A percentile compares a stretch with the other conserved stretches of the same genome.
phyloP scores from a whole-genome alignment of 805 yeast genomes.

The Sungouiozyma ichnusensis region DNA sequence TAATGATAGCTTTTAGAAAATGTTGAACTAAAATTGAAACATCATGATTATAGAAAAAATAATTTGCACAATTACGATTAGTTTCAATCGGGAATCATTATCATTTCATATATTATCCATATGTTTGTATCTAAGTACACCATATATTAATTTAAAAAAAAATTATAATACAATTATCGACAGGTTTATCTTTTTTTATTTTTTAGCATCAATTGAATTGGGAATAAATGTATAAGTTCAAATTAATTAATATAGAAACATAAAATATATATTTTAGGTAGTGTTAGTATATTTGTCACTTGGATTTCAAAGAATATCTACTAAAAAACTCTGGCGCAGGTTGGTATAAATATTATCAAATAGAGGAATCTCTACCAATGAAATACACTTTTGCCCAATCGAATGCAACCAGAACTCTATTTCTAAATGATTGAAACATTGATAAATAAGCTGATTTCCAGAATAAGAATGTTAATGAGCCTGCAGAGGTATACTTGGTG shows the following conservation, averaged over 20 bases:
- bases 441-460: constrained; percentile 92
- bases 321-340: no score
- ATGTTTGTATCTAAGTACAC: not conserved
- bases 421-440: constrained; percentile 84
- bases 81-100: not conserved
- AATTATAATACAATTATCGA: no score
- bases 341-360: constrained; percentile 7
- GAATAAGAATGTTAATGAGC: constrained; percentile 77
- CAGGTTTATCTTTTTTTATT: no score
- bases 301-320: not conserved
- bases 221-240: no score
- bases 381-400: constrained; percentile 85
- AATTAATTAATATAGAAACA: not conserved
- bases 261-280: no score
- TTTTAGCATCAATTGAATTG: no score
- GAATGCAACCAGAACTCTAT: constrained; percentile 71
- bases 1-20: not conserved
- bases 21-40: not conserved
- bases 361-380: constrained; percentile 77
- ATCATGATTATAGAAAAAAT: not conserved
- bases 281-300: not conserved
- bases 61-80: not conserved
- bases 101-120: not conserved
- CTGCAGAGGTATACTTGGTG: constrained; percentile 71
- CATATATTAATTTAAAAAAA: not conserved